Evolutionary conservation across 169 alveolate genomes (phyloP).

Genomic region (Fabrea salina): DNA sequence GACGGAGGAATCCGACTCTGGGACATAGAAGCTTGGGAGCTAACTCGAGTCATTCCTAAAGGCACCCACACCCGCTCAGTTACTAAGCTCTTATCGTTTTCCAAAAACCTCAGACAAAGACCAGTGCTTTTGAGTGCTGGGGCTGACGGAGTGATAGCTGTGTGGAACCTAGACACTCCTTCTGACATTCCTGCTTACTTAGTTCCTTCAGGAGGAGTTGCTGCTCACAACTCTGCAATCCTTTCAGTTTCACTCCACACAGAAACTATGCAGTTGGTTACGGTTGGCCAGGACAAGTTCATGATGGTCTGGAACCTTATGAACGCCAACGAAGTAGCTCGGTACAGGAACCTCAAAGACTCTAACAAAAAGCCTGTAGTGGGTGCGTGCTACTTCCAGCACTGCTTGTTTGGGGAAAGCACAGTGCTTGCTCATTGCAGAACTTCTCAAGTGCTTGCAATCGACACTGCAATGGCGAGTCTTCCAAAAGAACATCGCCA

Average conservation of each 20-base stretch:
- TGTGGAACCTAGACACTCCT: slow-evolving; percentile 36
- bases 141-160: slow-evolving; percentile 26
- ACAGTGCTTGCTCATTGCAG: neutral
- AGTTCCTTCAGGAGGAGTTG: neutral
- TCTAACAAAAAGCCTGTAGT: neutral
- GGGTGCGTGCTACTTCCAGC: neutral
- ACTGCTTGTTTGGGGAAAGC: neutral
- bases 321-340: neutral
- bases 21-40: slow-evolving; percentile 17
- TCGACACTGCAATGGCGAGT: neutral
- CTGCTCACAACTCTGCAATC: slow-evolving; percentile 1
- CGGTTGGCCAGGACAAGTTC: neutral
- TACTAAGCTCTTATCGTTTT: neutral
- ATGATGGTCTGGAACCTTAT: neutral
- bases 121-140: slow-evolving; percentile 17
- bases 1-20: slow-evolving; percentile 25
- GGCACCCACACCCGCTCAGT: slow-evolving; percentile 26
- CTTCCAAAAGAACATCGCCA: neutral
- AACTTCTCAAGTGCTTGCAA: neutral
- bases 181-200: slow-evolving; percentile 29
- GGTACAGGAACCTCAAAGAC: slow-evolving; percentile 9
- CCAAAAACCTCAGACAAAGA: slow-evolving; percentile 24
- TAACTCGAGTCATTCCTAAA: slow-evolving; percentile 7
- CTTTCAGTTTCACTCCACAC: neutral
- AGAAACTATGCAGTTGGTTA: neutral